These are phyloP conservation scores for Talaromyces sp. DNA, from an alignment of 2,329 filamentous ascomycete species.

Conservation along the genomic window DNA sequence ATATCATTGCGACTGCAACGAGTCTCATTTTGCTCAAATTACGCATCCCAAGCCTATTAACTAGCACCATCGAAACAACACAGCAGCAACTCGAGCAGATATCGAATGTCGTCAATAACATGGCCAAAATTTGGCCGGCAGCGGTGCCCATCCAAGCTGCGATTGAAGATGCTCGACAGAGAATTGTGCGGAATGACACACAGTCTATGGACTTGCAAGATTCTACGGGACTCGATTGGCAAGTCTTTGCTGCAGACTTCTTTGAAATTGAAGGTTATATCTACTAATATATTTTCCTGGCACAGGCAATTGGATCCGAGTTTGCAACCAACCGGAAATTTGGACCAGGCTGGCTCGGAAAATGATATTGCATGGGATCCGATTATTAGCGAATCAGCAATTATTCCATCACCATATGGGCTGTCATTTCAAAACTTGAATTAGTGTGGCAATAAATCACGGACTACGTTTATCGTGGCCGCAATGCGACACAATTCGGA, in stretches of 20 bases:
- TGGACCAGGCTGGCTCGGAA: background rate
- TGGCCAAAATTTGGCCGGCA: background rate
- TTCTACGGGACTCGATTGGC: background rate
- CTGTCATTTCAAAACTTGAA: background rate
- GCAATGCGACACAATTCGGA: too few relatives aligned
- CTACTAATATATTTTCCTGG: background rate
- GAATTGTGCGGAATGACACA: background rate
- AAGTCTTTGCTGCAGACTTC: background rate
- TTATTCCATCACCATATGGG: background rate
- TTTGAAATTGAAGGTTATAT: background rate
- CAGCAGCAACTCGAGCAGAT: conserved; percentile 1
- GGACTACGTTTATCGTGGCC: too few relatives aligned
- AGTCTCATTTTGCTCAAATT: background rate
- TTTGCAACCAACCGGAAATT: background rate
- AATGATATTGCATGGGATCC: background rate
- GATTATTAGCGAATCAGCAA: background rate
- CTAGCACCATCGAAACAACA: background rate
- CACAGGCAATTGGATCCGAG: background rate
- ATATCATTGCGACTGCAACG: background rate
- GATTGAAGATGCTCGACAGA: background rate
- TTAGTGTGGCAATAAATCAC: background rate
- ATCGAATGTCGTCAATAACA: background rate
- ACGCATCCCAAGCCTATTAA: background rate
- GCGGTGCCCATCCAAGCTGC: background rate
- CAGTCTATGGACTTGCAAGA: background rate